phyloP scores from a whole-genome alignment of 768 basidiomycete genomes.

The Filobasidium wieringae region DNA sequence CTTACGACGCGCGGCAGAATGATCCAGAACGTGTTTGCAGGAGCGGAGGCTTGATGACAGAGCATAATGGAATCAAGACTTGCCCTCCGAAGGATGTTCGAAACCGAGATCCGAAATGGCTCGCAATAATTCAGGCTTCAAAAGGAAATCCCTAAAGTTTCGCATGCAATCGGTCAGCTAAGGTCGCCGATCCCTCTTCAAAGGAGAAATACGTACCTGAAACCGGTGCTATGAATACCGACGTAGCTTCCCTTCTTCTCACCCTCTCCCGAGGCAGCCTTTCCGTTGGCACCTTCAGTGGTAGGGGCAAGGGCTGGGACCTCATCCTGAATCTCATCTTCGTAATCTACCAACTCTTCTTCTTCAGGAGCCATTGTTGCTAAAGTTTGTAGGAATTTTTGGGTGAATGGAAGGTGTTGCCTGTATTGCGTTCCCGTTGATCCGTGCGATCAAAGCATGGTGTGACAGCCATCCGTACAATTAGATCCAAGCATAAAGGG shows the following conservation, averaged over 20 bases:
- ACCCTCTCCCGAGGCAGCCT: conserved; percentile 43
- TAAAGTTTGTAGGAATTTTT: background rate
- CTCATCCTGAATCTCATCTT: conserved; percentile 38
- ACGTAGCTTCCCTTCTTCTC: conserved; percentile 90
- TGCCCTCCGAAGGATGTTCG: conserved; percentile 98
- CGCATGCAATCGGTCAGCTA: background rate
- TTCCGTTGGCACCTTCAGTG: conserved; percentile 22
- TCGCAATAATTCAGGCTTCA: conserved; percentile 91
- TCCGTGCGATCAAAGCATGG: background rate
- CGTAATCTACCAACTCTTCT: conserved; percentile 40
- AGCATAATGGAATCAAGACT: conserved; percentile 18
- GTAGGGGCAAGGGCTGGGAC: conserved; percentile 41
- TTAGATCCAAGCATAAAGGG: background rate
- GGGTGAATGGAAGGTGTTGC: background rate
- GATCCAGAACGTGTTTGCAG: too few relatives aligned
- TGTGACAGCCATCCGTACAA: background rate
- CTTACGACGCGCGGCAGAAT: too few relatives aligned
- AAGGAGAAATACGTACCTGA: conserved; percentile 51
- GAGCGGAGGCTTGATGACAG: background rate
- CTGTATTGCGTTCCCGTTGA: background rate
- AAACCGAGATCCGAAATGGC: conserved; percentile 99
- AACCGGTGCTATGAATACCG: conserved; percentile 99
- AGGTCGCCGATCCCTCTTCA: background rate
- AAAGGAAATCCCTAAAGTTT: conserved; percentile 73
- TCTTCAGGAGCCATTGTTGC: conserved; percentile 37